Conservation (phyloP, 495 filamentous ascomycete species). For the Lepraria neglecta region DNA sequence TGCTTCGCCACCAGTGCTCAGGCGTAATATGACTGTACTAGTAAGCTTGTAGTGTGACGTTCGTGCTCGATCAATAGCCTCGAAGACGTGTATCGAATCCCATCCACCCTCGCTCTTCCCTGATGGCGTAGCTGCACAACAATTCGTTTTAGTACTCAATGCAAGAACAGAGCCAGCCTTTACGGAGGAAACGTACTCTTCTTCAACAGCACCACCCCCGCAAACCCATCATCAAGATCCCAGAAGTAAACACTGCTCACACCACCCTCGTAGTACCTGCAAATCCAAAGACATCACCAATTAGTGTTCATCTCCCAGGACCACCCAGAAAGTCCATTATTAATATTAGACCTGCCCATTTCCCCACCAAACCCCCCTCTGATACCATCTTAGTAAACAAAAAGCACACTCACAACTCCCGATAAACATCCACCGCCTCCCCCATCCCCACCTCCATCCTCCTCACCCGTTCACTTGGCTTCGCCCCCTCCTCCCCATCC, state of each 20-base stretch:
- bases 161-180: too few relatives aligned
- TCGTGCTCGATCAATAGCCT: conserved; percentile 83
- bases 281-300: neutral
- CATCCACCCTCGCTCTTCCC: conserved; percentile 75
- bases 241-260: conserved; percentile 95
- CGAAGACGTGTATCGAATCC: conserved; percentile 99
- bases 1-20: conserved; percentile 61
- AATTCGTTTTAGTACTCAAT: conserved; percentile 1
- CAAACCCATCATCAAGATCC: conserved; percentile 98
- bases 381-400: neutral
- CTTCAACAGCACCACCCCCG: conserved; percentile 89
- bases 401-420: conserved; percentile 59
- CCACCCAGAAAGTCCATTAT: neutral
- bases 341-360: too few relatives aligned
- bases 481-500: conserved; percentile 57
- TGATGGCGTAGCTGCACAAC: conserved; percentile 54
- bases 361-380: neutral
- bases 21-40: conserved; percentile 87
- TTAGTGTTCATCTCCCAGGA: neutral
- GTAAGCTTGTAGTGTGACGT: conserved; percentile 96
- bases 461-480: conserved; percentile 78
- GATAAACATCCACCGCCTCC: conserved; percentile 94
- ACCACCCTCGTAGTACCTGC: conserved; percentile 88
- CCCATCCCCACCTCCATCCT: conserved; percentile 91
- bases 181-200: conserved; percentile 56